Evolutionary conservation across 176 grass and related monocot species (phyloP).

Genomic region (Eragrostis nindensis): DNA sequence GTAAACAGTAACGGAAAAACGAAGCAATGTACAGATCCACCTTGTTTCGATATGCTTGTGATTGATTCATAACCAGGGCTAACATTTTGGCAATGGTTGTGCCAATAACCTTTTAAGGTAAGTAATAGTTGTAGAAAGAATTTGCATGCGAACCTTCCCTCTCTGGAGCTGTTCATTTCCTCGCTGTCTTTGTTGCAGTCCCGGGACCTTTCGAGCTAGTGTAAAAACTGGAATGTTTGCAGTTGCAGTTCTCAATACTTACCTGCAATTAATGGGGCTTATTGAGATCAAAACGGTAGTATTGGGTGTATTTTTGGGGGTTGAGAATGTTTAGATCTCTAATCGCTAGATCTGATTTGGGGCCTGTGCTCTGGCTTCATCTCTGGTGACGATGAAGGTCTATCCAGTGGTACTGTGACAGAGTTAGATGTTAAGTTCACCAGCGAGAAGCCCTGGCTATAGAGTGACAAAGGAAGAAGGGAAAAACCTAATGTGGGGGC

Average conservation of each 20-base stretch:
- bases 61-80: not conserved
- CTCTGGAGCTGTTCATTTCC: not conserved
- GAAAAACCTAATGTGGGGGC: not conserved
- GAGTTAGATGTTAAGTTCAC: not conserved
- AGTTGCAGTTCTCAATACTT: conserved; percentile 6
- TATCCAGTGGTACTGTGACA: not conserved
- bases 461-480: not conserved
- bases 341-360: not conserved
- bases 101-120: not conserved
- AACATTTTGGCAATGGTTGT: not conserved
- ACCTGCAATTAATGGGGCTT: not conserved
- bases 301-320: not conserved
- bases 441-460: not conserved
- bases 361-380: not conserved
- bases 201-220: not conserved
- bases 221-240: not conserved
- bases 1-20: not conserved
- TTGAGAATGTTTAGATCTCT: not conserved
- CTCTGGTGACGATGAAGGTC: not conserved
- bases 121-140: conserved; percentile 12
- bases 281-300: not conserved
- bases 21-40: not conserved
- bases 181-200: not conserved
- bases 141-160: not conserved
- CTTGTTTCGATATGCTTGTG: not conserved